phyloP scores from a whole-genome alignment of 148 eudicot genomes.

The Simmondsia chinensis region DNA sequence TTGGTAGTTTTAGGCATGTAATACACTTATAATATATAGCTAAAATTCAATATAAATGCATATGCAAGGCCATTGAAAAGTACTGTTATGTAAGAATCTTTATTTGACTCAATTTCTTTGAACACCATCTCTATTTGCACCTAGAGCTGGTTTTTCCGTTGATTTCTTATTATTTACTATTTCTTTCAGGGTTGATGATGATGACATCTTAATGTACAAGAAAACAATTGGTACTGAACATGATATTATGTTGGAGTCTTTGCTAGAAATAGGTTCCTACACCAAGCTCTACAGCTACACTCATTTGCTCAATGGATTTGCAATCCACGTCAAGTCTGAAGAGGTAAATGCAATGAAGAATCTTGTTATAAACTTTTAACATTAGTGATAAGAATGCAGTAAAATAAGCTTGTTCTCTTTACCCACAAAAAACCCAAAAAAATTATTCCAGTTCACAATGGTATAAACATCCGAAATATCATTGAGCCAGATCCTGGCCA shows the following conservation, averaged over 20 bases:
- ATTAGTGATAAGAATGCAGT: not conserved
- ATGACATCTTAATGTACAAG: slow-evolving; percentile 26
- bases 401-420: not conserved
- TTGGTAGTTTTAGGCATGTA: too few relatives aligned
- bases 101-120: not conserved
- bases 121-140: not conserved
- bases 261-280: slow-evolving; percentile 32
- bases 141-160: slow-evolving; percentile 4
- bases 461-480: too few relatives aligned
- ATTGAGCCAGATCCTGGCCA: too few relatives aligned
- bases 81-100: not conserved
- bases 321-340: slow-evolving; percentile 27
- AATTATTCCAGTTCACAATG: too few relatives aligned
- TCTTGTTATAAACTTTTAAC: not conserved
- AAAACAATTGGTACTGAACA: slow-evolving; percentile 31
- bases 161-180: not conserved
- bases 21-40: too few relatives aligned
- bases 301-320: slow-evolving; percentile 64
- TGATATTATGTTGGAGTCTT: slow-evolving; percentile 40
- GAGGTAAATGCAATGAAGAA: slow-evolving; percentile 14
- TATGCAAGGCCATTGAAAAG: too few relatives aligned
- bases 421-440: too few relatives aligned
- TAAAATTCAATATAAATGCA: too few relatives aligned
- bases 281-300: slow-evolving; percentile 55
- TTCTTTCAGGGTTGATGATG: slow-evolving; percentile 17